These are phyloP conservation scores for Globisporangium paddicum DNA, from an alignment of 352 stramenopile genomes.

Conservation along the genomic window DNA sequence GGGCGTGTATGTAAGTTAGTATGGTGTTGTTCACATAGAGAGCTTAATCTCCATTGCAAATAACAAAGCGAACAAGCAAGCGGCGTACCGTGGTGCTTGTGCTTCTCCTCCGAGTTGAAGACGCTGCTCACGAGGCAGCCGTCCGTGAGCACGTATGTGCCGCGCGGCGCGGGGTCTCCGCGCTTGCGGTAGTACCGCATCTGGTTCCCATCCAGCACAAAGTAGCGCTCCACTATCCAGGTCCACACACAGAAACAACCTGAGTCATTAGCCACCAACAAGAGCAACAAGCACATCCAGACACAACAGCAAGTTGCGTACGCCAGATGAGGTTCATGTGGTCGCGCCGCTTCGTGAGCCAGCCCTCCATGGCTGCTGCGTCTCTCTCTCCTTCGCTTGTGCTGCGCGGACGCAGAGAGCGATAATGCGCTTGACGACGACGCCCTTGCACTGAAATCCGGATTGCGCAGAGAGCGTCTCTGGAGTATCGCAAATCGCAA, in stretches of 20 bases:
- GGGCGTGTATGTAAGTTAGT: too few species aligned
- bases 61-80: background rate
- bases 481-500: background rate
- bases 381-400: background rate
- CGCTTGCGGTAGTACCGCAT: conserved; percentile 86
- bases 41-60: background rate
- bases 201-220: conserved; percentile 82
- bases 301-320: conserved; percentile 23
- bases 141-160: conserved; percentile 84
- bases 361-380: conserved; percentile 69
- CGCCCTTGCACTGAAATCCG: background rate
- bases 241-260: background rate
- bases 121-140: conserved; percentile 71
- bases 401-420: background rate
- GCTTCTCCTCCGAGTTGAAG: conserved; percentile 88
- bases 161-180: conserved; percentile 70
- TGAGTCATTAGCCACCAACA: background rate
- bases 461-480: background rate
- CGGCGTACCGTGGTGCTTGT: conserved; percentile 67
- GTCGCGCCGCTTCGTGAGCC: conserved; percentile 85
- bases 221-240: conserved; percentile 87
- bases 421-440: background rate
- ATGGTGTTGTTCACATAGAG: background rate
- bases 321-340: conserved; percentile 91
- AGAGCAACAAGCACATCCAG: background rate